Conservation (phyloP, 345 rosid genomes). For the Aegle marmelos region DNA sequence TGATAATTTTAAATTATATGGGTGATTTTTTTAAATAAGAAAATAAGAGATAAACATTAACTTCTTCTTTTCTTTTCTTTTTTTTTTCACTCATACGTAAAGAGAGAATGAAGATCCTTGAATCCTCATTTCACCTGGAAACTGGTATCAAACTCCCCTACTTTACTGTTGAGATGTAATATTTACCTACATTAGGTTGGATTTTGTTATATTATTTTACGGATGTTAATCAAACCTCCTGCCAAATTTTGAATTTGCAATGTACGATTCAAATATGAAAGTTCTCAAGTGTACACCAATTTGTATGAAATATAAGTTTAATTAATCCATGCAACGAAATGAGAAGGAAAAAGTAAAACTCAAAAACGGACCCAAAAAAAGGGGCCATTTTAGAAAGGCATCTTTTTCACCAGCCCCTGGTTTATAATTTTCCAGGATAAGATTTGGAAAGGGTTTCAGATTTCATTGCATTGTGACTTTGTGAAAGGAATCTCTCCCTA, state of each 20-base stretch:
- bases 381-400: neutral
- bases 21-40: neutral
- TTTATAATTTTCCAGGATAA: neutral
- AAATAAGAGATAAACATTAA: neutral
- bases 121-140: neutral
- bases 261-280: neutral
- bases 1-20: no score
- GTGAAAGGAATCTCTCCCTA: neutral
- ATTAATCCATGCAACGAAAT: neutral
- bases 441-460: neutral
- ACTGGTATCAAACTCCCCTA: neutral
- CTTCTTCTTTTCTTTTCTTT: no score
- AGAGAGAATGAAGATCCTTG: neutral
- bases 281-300: neutral
- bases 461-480: neutral
- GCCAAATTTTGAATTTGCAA: neutral
- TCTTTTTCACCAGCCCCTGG: neutral
- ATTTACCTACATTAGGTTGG: neutral
- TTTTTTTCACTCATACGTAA: no score
- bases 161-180: neutral
- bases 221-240: neutral
- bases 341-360: no score
- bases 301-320: neutral
- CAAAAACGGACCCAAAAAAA: no score
- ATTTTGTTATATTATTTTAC: neutral